These are phyloP conservation scores for Beta lomatogona DNA, from an alignment of 179 eudicot species.

Conservation along the genomic window DNA sequence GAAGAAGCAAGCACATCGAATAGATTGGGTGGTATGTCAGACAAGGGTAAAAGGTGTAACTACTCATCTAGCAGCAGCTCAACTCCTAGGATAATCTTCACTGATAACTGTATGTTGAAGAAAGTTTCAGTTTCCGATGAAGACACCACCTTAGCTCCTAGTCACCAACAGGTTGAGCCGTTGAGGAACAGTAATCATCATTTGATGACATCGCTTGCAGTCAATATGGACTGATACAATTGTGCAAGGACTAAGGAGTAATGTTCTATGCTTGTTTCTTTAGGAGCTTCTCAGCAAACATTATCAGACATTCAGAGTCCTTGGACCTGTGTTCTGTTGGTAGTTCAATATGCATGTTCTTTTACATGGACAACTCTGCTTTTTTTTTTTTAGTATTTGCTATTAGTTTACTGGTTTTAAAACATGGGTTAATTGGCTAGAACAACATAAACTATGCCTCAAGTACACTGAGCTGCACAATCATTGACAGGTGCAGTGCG, in stretches of 20 bases:
- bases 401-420: too few species aligned
- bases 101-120: conserved; percentile 11
- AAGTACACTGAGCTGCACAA: too few species aligned
- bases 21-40: not conserved
- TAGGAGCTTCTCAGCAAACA: not conserved
- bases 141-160: conserved; percentile 15
- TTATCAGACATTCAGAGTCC: not conserved
- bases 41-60: conserved; percentile 19
- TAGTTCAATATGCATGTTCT: not conserved
- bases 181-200: not conserved
- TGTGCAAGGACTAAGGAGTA: not conserved
- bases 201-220: not conserved
- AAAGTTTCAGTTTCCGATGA: conserved; percentile 20
- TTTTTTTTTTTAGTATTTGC: too few species aligned
- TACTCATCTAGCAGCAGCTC: conserved; percentile 30
- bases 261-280: not conserved
- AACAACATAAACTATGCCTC: too few species aligned
- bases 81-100: not conserved
- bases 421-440: too few species aligned
- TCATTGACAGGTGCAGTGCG: too few species aligned
- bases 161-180: not conserved
- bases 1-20: not conserved
- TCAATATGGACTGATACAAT: not conserved
- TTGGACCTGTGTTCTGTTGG: not conserved
- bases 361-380: too few species aligned